Percentiles rank a stretch among this genome's conserved stretches.
Evolutionary conservation across 768 basidiomycete species (phyloP).

Genomic region (Termitomyces sp.): DNA sequence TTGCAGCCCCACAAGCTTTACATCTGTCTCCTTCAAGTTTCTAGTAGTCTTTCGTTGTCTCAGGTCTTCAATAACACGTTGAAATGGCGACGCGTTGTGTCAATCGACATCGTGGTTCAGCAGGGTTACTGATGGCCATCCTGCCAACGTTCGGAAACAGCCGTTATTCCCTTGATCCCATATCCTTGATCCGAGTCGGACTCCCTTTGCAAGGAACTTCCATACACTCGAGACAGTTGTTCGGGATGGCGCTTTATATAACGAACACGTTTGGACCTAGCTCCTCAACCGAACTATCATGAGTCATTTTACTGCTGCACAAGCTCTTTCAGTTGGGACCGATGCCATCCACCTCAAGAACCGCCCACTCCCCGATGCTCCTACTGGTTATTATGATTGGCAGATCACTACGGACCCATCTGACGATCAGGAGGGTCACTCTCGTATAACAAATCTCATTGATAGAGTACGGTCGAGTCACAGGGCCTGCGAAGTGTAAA

Average conservation of each 20-base stretch:
- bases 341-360: constrained; percentile 34
- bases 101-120: too few species aligned
- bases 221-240: background rate
- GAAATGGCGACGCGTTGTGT: too few species aligned
- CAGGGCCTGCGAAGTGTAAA: background rate
- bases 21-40: too few species aligned
- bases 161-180: background rate
- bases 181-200: background rate
- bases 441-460: constrained; percentile 30
- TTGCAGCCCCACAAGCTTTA: too few species aligned
- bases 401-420: constrained; percentile 29
- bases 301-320: constrained; percentile 19
- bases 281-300: background rate
- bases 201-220: background rate
- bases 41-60: too few species aligned
- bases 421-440: constrained; percentile 29
- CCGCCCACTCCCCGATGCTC: constrained; percentile 35
- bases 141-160: background rate
- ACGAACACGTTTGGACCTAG: too few species aligned
- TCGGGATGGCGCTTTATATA: background rate
- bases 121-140: too few species aligned
- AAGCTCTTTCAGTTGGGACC: constrained; percentile 25
- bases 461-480: constrained; percentile 17
- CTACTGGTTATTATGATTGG: constrained; percentile 44
- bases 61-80: too few species aligned